These are phyloP conservation scores for Rhodofomes roseus DNA, from an alignment of 1,284 basidiomycete genomes.

Conservation along the genomic window DNA sequence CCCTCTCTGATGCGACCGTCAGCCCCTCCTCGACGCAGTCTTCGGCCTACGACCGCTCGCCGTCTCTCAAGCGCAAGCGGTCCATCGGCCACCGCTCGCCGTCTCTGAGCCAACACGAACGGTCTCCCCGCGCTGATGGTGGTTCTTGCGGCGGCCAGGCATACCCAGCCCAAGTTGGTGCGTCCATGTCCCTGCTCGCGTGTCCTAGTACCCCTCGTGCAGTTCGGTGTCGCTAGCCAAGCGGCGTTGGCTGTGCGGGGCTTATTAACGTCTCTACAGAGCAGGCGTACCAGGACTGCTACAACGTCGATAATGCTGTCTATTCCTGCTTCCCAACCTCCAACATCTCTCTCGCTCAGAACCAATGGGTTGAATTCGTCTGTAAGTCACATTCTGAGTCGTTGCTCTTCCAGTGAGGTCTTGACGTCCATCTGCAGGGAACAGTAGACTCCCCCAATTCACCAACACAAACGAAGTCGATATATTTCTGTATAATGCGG, in stretches of 20 bases:
- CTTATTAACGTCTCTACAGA: conserved; percentile 18
- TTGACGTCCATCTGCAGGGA: conserved; percentile 37
- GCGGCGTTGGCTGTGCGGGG: neutral
- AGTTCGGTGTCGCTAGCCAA: neutral
- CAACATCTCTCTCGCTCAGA: conserved; percentile 53
- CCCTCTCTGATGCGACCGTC: conserved; percentile 25
- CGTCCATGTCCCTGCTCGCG: conserved; percentile 11
- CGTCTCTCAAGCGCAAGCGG: conserved; percentile 28
- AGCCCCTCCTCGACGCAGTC: conserved; percentile 38
- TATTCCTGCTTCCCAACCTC: conserved; percentile 67
- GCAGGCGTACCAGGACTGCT: conserved; percentile 30
- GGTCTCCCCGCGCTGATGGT: conserved; percentile 9
- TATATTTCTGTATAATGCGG: conserved; percentile 68
- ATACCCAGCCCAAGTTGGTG: conserved; percentile 40
- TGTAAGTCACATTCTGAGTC: conserved; percentile 40
- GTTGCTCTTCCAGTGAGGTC: conserved; percentile 5
- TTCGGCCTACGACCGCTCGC: conserved; percentile 21
- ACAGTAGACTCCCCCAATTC: conserved; percentile 43
- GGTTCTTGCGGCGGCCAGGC: conserved; percentile 13
- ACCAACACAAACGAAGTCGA: conserved; percentile 49
- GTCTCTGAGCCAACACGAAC: conserved; percentile 11
- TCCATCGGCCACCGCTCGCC: conserved; percentile 8
- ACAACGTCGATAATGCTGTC: conserved; percentile 56
- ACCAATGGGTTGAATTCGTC: conserved; percentile 69
- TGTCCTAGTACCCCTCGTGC: conserved; percentile 11